Conservation (phyloP, 179 eudicot species). For the Beta macrorhiza region DNA sequence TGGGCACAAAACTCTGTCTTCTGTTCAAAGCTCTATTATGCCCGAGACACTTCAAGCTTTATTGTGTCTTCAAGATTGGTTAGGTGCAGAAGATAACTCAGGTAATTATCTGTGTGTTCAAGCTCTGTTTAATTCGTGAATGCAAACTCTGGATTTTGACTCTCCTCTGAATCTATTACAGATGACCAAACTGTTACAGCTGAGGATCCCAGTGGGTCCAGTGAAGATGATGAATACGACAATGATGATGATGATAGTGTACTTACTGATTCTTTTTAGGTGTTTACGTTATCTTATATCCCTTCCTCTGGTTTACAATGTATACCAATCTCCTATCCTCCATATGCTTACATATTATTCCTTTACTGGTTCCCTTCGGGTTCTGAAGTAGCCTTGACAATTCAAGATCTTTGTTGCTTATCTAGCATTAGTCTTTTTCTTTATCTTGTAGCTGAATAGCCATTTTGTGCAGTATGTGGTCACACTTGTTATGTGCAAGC, state of each 20-base stretch:
- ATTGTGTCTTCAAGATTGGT: constrained; percentile 52
- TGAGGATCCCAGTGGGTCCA: constrained; percentile 40
- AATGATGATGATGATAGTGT: constrained; percentile 47
- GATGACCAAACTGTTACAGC: constrained; percentile 32
- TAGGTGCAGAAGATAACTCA: constrained; percentile 32
- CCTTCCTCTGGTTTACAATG: neutral
- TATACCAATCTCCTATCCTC: constrained; percentile 1
- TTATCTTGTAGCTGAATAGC: constrained; percentile 11
- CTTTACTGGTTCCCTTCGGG: constrained; percentile 20
- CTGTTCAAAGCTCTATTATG: constrained; percentile 37
- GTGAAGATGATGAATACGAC: constrained; percentile 46
- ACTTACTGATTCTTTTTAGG: constrained; percentile 51
- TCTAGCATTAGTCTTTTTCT: neutral
- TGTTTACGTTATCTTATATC: constrained; percentile 15
- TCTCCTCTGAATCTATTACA: constrained; percentile 18
- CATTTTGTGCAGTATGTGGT: neutral
- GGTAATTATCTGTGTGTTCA: constrained; percentile 24
- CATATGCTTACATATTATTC: neutral
- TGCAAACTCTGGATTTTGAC: constrained; percentile 1
- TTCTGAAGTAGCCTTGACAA: constrained; percentile 23
- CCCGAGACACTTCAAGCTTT: constrained; percentile 53
- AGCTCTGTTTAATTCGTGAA: neutral
- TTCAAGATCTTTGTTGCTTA: neutral
- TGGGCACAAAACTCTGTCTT: constrained; percentile 37
- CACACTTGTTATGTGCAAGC: constrained; percentile 11